These are phyloP conservation scores for Tuber melanosporum DNA, from an alignment of 495 filamentous ascomycete species.

Conservation along the genomic window DNA sequence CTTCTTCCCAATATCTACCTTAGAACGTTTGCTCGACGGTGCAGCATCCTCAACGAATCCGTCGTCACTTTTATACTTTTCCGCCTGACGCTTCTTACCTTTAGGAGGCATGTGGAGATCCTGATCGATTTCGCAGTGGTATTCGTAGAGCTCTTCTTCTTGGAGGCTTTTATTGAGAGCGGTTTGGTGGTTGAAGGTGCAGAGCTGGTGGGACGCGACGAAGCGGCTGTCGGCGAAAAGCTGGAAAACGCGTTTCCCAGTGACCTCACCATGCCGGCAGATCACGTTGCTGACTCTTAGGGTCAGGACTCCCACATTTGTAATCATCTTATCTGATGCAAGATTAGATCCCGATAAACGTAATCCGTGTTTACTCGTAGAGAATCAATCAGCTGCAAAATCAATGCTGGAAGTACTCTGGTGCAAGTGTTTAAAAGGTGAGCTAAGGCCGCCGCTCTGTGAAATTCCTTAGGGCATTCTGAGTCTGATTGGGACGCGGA, in stretches of 20 bases:
- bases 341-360: background rate
- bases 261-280: background rate
- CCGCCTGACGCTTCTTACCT: background rate
- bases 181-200: background rate
- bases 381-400: background rate
- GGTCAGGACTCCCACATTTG: background rate
- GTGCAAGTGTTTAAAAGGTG: too few relatives aligned
- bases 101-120: background rate
- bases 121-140: background rate
- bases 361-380: too few relatives aligned
- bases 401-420: background rate
- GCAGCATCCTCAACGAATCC: conserved; percentile 17
- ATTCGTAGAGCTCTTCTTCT: background rate
- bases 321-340: background rate
- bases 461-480: too few relatives aligned
- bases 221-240: background rate
- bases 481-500: too few relatives aligned
- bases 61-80: conserved; percentile 7
- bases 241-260: background rate
- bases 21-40: conserved; percentile 26
- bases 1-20: conserved; percentile 14
- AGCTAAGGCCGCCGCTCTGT: too few relatives aligned
- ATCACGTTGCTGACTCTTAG: background rate
- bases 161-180: background rate
- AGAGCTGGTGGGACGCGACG: background rate